phyloP scores from a whole-genome alignment of 495 filamentous ascomycete genomes.

The Peziza echinospora region DNA sequence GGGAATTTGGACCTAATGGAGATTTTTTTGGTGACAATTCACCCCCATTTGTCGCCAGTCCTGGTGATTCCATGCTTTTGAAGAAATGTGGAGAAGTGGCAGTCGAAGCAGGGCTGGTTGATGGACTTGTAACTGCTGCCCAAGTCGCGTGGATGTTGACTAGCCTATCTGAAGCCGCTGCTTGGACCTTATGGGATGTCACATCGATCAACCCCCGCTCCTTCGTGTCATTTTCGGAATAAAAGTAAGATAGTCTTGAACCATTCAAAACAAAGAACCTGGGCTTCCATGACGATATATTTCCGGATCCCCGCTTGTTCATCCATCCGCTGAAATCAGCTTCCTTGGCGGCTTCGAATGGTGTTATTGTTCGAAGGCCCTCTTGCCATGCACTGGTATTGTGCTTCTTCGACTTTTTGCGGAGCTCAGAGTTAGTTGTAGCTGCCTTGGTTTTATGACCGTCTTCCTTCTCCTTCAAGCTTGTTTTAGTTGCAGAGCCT shows the following conservation, averaged over 20 bases:
- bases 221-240: constrained; percentile 72
- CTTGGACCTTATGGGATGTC: constrained; percentile 81
- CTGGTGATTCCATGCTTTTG: background rate
- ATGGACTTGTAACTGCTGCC: constrained; percentile 61
- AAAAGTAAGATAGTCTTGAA: constrained; percentile 83
- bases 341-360: constrained; percentile 60
- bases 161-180: constrained; percentile 79
- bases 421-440: constrained; percentile 17
- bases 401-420: constrained; percentile 69
- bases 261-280: constrained; percentile 85
- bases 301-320: constrained; percentile 90
- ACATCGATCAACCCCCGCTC: constrained; percentile 96
- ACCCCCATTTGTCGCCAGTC: background rate
- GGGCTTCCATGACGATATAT: constrained; percentile 94
- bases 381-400: constrained; percentile 73
- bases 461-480: too few relatives aligned
- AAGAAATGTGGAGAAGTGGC: constrained; percentile 24
- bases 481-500: too few relatives aligned
- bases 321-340: constrained; percentile 98
- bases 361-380: constrained; percentile 62
- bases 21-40: constrained; percentile 27
- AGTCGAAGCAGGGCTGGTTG: constrained; percentile 39
- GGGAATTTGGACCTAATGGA: constrained; percentile 2
- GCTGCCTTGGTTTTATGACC: background rate
- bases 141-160: constrained; percentile 78